Percentiles rank a stretch among this genome's conserved stretches.
phyloP scores from a whole-genome alignment of 768 basidiomycete genomes.

The Lactarius vividus region DNA sequence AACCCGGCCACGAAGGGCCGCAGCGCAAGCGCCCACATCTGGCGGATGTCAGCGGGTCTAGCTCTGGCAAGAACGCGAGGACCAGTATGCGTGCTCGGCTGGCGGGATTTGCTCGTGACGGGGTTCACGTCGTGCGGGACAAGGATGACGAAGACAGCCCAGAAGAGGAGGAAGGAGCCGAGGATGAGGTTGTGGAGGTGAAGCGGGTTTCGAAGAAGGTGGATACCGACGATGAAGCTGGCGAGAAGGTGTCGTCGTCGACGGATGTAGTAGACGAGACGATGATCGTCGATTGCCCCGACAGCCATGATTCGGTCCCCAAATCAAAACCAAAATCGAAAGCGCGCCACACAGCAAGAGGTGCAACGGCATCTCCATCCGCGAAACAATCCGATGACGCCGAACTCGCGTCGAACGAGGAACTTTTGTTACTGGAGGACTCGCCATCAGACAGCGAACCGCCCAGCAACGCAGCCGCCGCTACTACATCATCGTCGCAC shows the following conservation, averaged over 20 bases:
- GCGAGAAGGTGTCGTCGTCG: constrained; percentile 1
- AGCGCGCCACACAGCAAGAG: not conserved
- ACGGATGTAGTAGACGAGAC: constrained; percentile 25
- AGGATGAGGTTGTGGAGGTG: constrained; percentile 27
- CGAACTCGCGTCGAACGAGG: constrained; percentile 9
- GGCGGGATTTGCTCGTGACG: constrained; percentile 52
- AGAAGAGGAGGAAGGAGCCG: constrained; percentile 27
- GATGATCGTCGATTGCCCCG: constrained; percentile 22
- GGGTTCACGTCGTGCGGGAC: constrained; percentile 35
- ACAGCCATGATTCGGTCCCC: constrained; percentile 18
- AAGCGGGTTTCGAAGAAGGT: constrained; percentile 15
- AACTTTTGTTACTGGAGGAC: not conserved
- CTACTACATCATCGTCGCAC: constrained; percentile 3
- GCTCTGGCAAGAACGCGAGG: constrained; percentile 28
- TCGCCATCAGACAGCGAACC: not conserved
- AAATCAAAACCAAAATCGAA: constrained; percentile 9
- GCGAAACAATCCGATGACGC: not conserved
- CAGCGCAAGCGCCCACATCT: constrained; percentile 16
- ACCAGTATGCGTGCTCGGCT: constrained; percentile 47
- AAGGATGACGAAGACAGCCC: constrained; percentile 29
- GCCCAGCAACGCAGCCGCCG: not conserved
- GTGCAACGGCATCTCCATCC: not conserved
- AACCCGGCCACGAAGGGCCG: constrained; percentile 41
- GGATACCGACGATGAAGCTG: not conserved
- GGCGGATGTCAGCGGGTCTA: constrained; percentile 20